Base-by-base conservation (phyloP, 2,329 filamentous ascomycete species). In the Phaeophleospora eucalypticola region DNA sequence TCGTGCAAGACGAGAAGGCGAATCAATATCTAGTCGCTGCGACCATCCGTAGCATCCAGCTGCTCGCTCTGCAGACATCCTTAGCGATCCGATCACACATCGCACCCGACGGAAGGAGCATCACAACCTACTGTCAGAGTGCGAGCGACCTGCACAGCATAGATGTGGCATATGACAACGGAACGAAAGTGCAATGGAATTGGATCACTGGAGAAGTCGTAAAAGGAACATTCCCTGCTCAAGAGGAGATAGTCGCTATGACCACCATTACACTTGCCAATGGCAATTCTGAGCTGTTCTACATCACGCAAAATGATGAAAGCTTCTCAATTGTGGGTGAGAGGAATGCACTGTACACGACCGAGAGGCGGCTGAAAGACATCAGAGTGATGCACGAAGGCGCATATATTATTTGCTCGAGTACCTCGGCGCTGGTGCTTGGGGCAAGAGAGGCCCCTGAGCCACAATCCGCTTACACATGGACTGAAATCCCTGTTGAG, bases 41-140 rank as follows among this genome's bases (percentile, higher is more conserved):
- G 10, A 65, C 57, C n/a, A 48, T 53, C 1, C 58, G 57, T 14
- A 58, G 64, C 38, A 53, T 64, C 2, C 61, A 64, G 37, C 45
- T 66, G 3, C 48, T 93, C 68, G 86, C 87, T 1, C 81, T 87
- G 21, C 74, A 80, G 54, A 89, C 89, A 45, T 97, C 93, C 1
- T 79, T 94, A 41, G 79, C 94, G 17, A 75, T 88, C 37, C 83
- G 88, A 56, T 81, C 82, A 46, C 83, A 96, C 40, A 71, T 78
- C 10, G 71, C 84, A 20, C 66, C 69, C n/a, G 55, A 72, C 57
- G 62, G 68, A 58, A 66, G 72, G 17, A 66, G 63, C 9, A 69
- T 84, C 17, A 68, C 73, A 17, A 72, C 73, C 18, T 81, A 75
- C 58, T 70, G 72, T 16, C 56, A 81, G 24, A 83, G 74, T 45